phyloP scores from a whole-genome alignment of 495 filamentous ascomycete genomes.

The Daldinia decipiens region DNA sequence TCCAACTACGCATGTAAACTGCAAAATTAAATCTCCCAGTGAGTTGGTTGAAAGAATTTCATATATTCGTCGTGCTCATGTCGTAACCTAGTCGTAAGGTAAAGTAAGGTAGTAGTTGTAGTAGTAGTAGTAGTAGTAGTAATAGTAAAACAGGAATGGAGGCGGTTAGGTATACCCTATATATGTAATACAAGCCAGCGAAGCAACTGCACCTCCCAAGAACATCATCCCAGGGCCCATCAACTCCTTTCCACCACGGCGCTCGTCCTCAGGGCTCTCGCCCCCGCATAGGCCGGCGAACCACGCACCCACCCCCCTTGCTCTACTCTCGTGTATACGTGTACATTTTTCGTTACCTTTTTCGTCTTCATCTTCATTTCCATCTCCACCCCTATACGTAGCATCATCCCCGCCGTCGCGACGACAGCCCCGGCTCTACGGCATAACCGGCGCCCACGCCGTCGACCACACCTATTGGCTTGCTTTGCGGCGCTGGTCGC shows the following conservation, averaged over 20 bases:
- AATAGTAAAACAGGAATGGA: constrained; percentile 3
- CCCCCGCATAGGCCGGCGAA: constrained; percentile 4
- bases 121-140: background rate
- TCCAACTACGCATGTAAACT: too few relatives aligned
- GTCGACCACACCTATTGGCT: constrained; percentile 35
- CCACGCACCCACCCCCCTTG: background rate
- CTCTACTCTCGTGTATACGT: background rate
- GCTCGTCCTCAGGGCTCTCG: background rate
- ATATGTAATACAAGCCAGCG: constrained; percentile 30
- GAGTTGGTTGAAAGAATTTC: background rate
- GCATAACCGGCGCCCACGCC: constrained; percentile 25
- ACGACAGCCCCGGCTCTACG: constrained; percentile 18
- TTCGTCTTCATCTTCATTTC: background rate
- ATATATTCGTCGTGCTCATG: background rate
- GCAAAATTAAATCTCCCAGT: background rate
- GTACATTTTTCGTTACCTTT: background rate
- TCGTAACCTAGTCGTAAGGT: background rate
- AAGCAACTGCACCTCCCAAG: constrained; percentile 17
- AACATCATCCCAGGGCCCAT: constrained; percentile 17
- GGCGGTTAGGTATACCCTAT: constrained; percentile 20
- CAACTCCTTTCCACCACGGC: background rate
- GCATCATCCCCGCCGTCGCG: background rate
- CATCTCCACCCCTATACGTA: too few relatives aligned
- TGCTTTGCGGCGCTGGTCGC: constrained; percentile 33
- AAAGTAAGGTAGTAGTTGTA: background rate